phyloP scores from a whole-genome alignment of 176 grass and related monocot species.

The Puccinellia tenuiflora region DNA sequence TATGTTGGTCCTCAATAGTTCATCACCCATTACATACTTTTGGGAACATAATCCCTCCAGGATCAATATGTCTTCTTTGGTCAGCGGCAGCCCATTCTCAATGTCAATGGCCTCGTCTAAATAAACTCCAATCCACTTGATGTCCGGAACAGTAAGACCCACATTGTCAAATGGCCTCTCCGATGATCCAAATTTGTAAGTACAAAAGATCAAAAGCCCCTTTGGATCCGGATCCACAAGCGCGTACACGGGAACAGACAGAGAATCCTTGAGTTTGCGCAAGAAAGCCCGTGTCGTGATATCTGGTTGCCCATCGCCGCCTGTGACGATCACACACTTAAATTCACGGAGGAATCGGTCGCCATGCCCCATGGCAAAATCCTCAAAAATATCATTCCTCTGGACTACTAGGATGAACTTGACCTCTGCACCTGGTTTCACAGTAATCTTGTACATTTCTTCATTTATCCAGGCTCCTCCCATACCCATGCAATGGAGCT shows the following conservation, averaged over 20 bases:
- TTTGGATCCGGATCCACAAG: neutral
- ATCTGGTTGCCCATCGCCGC: neutral
- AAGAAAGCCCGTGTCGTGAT: neutral
- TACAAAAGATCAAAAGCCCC: neutral
- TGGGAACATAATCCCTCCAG: neutral
- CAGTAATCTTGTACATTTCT: neutral
- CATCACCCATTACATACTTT: neutral
- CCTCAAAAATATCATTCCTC: neutral
- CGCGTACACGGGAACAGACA: neutral
- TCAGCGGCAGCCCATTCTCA: neutral
- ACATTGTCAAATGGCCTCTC: neutral
- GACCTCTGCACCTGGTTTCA: neutral
- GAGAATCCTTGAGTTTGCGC: slow-evolving; percentile 6
- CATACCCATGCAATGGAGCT: neutral
- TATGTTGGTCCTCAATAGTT: neutral
- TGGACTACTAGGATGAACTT: neutral
- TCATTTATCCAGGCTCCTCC: too few species aligned
- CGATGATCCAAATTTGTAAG: neutral
- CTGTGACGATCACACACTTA: neutral
- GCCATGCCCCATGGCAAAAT: neutral
- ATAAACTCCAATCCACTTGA: neutral
- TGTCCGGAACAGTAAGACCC: neutral
- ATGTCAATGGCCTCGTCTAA: neutral
- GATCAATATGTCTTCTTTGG: neutral
- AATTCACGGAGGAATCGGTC: neutral